Percentiles rank a stretch among this genome's conserved stretches.
These are phyloP conservation scores for Trichosporon inkin DNA, from an alignment of 1,284 basidiomycete species.

Conservation along the genomic window DNA sequence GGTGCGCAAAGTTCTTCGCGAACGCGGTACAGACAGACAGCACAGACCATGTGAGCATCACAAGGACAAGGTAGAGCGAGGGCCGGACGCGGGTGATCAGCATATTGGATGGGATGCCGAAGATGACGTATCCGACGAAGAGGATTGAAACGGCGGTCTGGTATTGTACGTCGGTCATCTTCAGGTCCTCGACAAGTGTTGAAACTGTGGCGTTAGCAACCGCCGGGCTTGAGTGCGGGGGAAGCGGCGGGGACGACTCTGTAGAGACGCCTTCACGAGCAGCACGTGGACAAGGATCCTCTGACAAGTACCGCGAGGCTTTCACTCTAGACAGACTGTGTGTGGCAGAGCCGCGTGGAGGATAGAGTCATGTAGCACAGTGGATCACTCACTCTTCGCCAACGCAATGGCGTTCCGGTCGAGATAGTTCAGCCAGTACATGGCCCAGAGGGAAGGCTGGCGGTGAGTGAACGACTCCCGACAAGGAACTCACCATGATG, in stretches of 20 bases:
- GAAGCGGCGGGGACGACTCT: no score
- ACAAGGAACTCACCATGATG: slow-evolving; percentile 18
- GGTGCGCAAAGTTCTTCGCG: slow-evolving; percentile 31
- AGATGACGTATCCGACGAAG: slow-evolving; percentile 42
- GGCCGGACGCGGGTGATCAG: slow-evolving; percentile 38
- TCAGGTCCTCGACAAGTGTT: slow-evolving; percentile 30
- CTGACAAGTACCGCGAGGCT: no score
- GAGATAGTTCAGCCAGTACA: slow-evolving; percentile 29
- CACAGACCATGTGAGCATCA: slow-evolving; percentile 34
- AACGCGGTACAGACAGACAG: slow-evolving; percentile 26
- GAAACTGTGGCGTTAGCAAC: slow-evolving; percentile 9
- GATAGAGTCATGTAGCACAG: no score
- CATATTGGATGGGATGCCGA: slow-evolving; percentile 44
- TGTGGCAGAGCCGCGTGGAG: no score
- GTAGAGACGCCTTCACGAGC: no score
- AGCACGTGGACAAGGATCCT: no score
- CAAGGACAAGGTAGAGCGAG: slow-evolving; percentile 34
- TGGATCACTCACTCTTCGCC: slow-evolving; percentile 19
- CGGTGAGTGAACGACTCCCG: not conserved
- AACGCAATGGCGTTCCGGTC: slow-evolving; percentile 29
- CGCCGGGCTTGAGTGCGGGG: no score
- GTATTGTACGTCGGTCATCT: slow-evolving; percentile 32
- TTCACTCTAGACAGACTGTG: no score
- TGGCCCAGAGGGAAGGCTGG: slow-evolving; percentile 22
- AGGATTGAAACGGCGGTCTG: slow-evolving; percentile 45